Percentiles rank a stretch among this genome's conserved stretches.
Conservation (phyloP, 2,329 filamentous ascomycete genomes). For the Exserohilum turcica region DNA sequence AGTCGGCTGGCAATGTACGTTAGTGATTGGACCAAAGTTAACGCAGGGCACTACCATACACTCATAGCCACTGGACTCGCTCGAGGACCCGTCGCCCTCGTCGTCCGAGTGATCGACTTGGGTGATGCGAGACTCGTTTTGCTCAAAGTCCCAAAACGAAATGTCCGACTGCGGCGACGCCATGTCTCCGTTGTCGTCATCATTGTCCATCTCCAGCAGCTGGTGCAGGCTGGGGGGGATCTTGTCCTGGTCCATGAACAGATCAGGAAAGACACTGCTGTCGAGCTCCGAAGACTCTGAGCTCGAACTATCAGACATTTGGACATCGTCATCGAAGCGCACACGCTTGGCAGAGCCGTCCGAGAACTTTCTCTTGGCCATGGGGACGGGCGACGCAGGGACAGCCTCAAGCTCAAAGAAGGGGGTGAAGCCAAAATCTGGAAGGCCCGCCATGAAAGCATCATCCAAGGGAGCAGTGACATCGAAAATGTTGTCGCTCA, state of each 20-base stretch:
- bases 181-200: slow-evolving; percentile 55
- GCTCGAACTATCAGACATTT: slow-evolving; percentile 64
- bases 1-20: slow-evolving; percentile 57
- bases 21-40: slow-evolving; percentile 48
- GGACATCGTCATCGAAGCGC: slow-evolving; percentile 70
- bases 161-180: slow-evolving; percentile 45
- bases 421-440: slow-evolving; percentile 42
- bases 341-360: slow-evolving; percentile 64
- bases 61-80: slow-evolving; percentile 61
- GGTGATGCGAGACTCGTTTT: slow-evolving; percentile 52
- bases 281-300: slow-evolving; percentile 60
- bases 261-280: slow-evolving; percentile 73
- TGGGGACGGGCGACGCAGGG: slow-evolving; percentile 48
- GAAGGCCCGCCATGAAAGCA: slow-evolving; percentile 29
- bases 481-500: slow-evolving; percentile 43
- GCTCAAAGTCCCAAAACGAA: slow-evolving; percentile 68
- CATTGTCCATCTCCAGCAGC: slow-evolving; percentile 67
- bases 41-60: slow-evolving; percentile 53
- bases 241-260: slow-evolving; percentile 76
- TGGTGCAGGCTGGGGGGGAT: slow-evolving; percentile 74
- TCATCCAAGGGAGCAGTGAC: slow-evolving; percentile 36
- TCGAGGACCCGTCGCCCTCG: slow-evolving; percentile 53
- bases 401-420: slow-evolving; percentile 50
- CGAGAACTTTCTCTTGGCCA: slow-evolving; percentile 44
- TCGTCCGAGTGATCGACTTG: slow-evolving; percentile 36